Percentiles rank a stretch among this genome's conserved stretches.
These are phyloP conservation scores for Eucalyptus cloeziana DNA, from an alignment of 345 rosid genomes.

Conservation along the genomic window DNA sequence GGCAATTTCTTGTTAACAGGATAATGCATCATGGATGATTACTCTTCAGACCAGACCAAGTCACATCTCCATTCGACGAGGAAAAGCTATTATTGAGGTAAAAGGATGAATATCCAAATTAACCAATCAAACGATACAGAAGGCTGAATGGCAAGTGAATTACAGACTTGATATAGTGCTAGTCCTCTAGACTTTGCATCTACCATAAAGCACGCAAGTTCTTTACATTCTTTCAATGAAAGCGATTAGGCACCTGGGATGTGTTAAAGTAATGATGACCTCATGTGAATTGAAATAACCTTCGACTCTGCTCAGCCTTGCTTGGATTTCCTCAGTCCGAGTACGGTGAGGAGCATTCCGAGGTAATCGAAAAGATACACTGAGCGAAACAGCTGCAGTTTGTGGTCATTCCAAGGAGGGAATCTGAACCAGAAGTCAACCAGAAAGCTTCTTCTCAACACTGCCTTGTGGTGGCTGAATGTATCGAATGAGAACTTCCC, in stretches of 20 bases:
- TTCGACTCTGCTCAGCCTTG: background rate
- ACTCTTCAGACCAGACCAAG: background rate
- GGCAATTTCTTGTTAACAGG: background rate
- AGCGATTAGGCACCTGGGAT: background rate
- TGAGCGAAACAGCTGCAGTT: constrained; percentile 27
- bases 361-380: constrained; percentile 20
- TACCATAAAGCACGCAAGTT: background rate
- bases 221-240: background rate
- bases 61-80: background rate
- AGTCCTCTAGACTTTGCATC: background rate
- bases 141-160: background rate
- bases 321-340: constrained; percentile 38
- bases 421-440: constrained; percentile 53
- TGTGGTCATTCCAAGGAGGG: constrained; percentile 60
- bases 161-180: background rate
- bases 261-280: background rate
- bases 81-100: background rate
- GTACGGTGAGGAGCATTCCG: constrained; percentile 27
- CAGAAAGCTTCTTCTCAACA: constrained; percentile 26
- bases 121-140: background rate
- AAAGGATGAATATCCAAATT: background rate
- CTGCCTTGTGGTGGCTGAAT: constrained; percentile 43
- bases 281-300: background rate
- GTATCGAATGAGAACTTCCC: constrained; percentile 53
- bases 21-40: background rate